These are phyloP conservation scores for Boletus reticuloceps DNA, from an alignment of 768 basidiomycete genomes.

Conservation along the genomic window DNA sequence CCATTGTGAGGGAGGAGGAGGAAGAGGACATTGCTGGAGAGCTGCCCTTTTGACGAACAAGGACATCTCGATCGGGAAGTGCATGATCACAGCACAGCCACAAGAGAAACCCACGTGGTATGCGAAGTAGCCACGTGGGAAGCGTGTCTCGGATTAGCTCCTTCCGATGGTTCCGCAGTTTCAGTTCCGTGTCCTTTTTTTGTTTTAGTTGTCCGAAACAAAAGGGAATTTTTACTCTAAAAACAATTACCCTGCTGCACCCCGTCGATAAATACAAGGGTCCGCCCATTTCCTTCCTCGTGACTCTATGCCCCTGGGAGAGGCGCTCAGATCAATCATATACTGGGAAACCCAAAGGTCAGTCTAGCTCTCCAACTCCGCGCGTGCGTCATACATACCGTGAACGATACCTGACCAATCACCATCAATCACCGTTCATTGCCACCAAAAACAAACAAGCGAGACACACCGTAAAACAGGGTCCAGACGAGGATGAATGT, in stretches of 20 bases:
- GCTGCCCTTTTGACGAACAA: constrained; percentile 39
- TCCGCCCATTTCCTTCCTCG: too few relatives aligned
- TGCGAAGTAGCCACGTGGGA: constrained; percentile 36
- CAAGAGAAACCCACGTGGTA: constrained; percentile 32
- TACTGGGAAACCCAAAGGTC: constrained; percentile 29
- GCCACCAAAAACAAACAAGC: background rate
- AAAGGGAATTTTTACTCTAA: background rate
- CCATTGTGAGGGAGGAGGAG: constrained; percentile 30
- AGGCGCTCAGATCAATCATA: constrained; percentile 33
- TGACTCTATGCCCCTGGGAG: too few relatives aligned
- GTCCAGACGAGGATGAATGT: constrained; percentile 95
- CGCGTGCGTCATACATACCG: constrained; percentile 36
- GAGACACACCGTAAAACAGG: constrained; percentile 76
- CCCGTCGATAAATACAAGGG: too few relatives aligned
- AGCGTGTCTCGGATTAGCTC: constrained; percentile 4
- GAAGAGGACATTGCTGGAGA: constrained; percentile 4
- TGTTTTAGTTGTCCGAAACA: background rate
- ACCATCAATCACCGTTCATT: background rate
- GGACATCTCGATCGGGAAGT: constrained; percentile 41
- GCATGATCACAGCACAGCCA: constrained; percentile 31
- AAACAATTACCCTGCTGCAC: too few relatives aligned
- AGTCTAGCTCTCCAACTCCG: constrained; percentile 3
- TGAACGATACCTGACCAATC: constrained; percentile 43
- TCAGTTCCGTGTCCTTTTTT: constrained; percentile 6
- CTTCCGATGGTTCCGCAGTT: constrained; percentile 11